Evolutionary conservation across 2,329 filamentous ascomycete species (phyloP).

Genomic region (Sarocladium oryzae): DNA sequence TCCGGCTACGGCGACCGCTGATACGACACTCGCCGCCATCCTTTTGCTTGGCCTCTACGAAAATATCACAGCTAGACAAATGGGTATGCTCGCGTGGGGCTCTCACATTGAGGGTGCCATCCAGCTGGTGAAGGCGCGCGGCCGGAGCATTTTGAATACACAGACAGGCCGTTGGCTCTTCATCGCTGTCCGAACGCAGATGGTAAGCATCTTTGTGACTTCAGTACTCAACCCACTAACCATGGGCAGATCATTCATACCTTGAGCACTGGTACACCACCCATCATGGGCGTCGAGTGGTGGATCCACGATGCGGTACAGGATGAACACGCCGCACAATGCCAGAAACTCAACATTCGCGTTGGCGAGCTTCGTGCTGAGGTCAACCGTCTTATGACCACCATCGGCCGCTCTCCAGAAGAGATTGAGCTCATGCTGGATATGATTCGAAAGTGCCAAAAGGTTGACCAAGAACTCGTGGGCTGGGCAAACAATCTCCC

Average conservation of each 20-base stretch:
- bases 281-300: constrained; percentile 50
- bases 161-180: constrained; percentile 50
- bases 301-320: constrained; percentile 50
- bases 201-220: constrained; percentile 33
- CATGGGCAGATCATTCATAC: constrained; percentile 47
- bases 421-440: constrained; percentile 44
- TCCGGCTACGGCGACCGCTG: constrained; percentile 41
- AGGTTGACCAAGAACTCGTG: constrained; percentile 44
- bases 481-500: constrained; percentile 46
- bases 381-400: constrained; percentile 42
- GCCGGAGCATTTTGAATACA: constrained; percentile 47
- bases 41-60: constrained; percentile 56
- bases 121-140: constrained; percentile 51
- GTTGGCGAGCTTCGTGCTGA: constrained; percentile 50
- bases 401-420: constrained; percentile 38
- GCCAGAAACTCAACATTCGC: constrained; percentile 46
- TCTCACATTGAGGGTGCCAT: constrained; percentile 60
- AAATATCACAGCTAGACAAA: constrained; percentile 48
- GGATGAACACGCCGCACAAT: constrained; percentile 40
- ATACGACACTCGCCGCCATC: constrained; percentile 53
- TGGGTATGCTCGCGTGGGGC: constrained; percentile 53
- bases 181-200: constrained; percentile 53
- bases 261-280: constrained; percentile 44
- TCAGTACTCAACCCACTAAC: constrained; percentile 11
- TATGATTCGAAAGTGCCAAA: constrained; percentile 45